Evolutionary conservation across 306 rosid genomes (phyloP).

Genomic region (Geum urbanum): DNA sequence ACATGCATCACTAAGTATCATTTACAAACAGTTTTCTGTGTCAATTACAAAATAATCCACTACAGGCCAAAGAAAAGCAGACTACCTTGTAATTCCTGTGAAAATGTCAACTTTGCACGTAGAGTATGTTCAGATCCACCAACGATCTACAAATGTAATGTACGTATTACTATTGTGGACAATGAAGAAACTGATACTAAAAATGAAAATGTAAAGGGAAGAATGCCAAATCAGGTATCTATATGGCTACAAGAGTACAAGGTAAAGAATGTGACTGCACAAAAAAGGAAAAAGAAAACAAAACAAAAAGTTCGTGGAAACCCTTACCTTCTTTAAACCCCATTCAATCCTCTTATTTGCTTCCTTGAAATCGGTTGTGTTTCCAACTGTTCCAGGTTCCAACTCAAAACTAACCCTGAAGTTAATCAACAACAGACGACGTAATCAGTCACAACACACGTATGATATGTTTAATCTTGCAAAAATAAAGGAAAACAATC

Average conservation of each 20-base stretch:
- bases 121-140: conserved; percentile 96
- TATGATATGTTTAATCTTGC: background rate
- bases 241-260: background rate
- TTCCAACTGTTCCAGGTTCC: conserved; percentile 84
- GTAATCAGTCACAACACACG: background rate
- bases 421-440: conserved; percentile 9
- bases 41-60: conserved; percentile 6
- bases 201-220: conserved; percentile 12
- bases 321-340: conserved; percentile 74
- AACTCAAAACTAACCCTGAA: conserved; percentile 76
- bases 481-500: conserved; percentile 13
- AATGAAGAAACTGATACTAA: conserved; percentile 1
- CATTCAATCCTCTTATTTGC: conserved; percentile 79
- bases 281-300: background rate
- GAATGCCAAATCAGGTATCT: conserved; percentile 15
- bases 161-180: conserved; percentile 20
- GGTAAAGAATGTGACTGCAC: background rate
- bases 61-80: background rate
- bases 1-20: background rate
- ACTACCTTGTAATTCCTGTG: conserved; percentile 76
- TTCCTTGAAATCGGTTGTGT: conserved; percentile 81
- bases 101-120: conserved; percentile 74
- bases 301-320: background rate
- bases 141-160: conserved; percentile 55
- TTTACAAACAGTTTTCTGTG: background rate